Evolutionary conservation across 2,329 filamentous ascomycete species (phyloP), one percentile per base, ranked within the genome.

Genomic region (Fusarium miscanthi): DNA sequence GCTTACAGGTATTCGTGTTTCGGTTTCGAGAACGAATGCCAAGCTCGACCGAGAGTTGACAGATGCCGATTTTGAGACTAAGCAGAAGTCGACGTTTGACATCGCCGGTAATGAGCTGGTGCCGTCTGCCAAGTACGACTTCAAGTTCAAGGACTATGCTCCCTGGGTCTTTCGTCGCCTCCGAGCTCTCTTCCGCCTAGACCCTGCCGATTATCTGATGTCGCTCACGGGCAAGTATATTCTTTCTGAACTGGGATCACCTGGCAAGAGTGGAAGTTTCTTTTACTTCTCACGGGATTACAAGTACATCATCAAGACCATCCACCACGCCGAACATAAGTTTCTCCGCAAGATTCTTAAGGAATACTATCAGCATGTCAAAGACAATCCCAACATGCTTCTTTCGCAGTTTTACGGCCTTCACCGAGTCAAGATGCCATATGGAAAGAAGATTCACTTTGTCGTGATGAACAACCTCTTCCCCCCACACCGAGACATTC

Each of bases 111-210:
- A 98, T 81, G 96, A 99, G 85, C 87, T 99, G 81, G 97, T 97
- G 9, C 96, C 96, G 27, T 98, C 95, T 70, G 95, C 96, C 76
- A 98, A 99, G 84, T 99, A 99, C 85, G 96, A 99, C 85, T 99
- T 99, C 90, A 99, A 99, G 83, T 99, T 99, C 88, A 99, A 99
- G 85, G 96, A 99, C 84, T 99, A 99, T 82, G 95, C 95, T n/a
- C 96, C 96, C 63, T 98, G 95, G 95, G 96, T 99, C 66, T 99
- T 99, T 84, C 94, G 96, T 78, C 94, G 94, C 83, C 88, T 99
- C 46, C 93, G 96, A 74, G 87, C 90, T 53, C 92, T 92, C 71
- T 99, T 99, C 85, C 91, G 92, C 76, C 89, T 98, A 61, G 96
- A 99, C 80, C 96, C 96, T 27, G 96, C 95, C 75, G 96, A 99